Percentiles rank a stretch among this genome's conserved stretches.
phyloP scores from a whole-genome alignment of 805 yeast genomes.

The Debaryomyces hansenii region DNA sequence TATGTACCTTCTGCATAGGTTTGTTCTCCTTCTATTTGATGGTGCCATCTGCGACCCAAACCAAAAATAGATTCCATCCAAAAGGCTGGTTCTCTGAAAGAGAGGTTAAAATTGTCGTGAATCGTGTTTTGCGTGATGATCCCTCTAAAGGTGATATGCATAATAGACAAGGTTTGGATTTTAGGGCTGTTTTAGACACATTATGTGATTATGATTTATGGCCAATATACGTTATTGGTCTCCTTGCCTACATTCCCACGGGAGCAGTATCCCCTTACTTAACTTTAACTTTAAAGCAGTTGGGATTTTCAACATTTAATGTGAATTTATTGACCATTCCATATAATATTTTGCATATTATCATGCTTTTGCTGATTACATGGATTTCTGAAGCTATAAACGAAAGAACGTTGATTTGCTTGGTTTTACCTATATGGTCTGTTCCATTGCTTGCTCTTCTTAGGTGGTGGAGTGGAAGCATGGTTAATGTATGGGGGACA shows the following conservation, averaged over 20 bases:
- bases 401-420: conserved; percentile 23
- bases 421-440: conserved; percentile 28
- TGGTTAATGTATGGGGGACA: conserved; percentile 41
- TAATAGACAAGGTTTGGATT: conserved; percentile 53
- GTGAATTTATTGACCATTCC: conserved; percentile 26
- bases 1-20: conserved; percentile 9
- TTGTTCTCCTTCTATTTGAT: conserved; percentile 6
- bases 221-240: conserved; percentile 53
- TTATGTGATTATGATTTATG: conserved; percentile 52
- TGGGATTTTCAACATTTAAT: conserved; percentile 21
- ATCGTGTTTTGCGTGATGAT: conserved; percentile 60
- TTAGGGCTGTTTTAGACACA: conserved; percentile 38
- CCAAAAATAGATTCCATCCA: conserved; percentile 2
- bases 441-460: conserved; percentile 31
- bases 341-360: conserved; percentile 26
- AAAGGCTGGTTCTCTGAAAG: conserved; percentile 48
- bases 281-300: conserved; percentile 45
- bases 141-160: conserved; percentile 64
- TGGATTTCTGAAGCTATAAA: conserved; percentile 35
- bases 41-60: conserved; percentile 9
- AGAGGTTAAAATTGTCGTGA: conserved; percentile 59
- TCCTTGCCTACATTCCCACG: conserved; percentile 25
- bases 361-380: conserved; percentile 34
- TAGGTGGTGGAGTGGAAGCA: conserved; percentile 44
- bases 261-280: conserved; percentile 34